Evolutionary conservation across 2,329 filamentous ascomycete species (phyloP).

Genomic region (Xylaria multiplex): DNA sequence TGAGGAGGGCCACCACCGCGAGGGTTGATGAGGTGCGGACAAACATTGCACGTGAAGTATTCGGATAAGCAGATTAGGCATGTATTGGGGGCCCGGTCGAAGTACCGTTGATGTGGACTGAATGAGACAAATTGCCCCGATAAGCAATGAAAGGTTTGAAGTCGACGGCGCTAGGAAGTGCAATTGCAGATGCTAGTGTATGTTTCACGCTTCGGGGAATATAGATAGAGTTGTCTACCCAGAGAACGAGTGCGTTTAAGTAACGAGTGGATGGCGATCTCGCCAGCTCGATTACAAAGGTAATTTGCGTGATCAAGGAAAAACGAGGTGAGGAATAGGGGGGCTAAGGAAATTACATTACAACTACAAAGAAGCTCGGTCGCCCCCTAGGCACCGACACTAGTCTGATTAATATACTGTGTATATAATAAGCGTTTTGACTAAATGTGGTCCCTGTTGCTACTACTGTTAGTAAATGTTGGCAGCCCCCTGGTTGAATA

Average conservation of each 20-base stretch:
- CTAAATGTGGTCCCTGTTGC: no score
- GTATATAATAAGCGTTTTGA: no score
- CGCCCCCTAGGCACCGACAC: no score
- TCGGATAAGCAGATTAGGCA: slow-evolving; percentile 11
- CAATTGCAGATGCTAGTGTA: background rate
- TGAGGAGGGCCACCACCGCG: slow-evolving; percentile 40
- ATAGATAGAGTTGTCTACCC: no score
- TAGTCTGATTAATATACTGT: no score
- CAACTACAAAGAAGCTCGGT: background rate
- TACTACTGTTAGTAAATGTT: no score
- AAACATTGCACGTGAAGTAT: slow-evolving; percentile 27
- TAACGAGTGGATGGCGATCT: slow-evolving; percentile 3
- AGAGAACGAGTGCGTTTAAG: slow-evolving; percentile 10
- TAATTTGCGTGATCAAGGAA: background rate
- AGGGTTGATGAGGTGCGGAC: slow-evolving; percentile 23
- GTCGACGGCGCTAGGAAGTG: background rate
- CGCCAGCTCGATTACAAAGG: background rate
- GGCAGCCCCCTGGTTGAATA: no score
- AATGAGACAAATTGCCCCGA: no score
- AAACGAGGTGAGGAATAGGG: background rate
- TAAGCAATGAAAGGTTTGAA: background rate
- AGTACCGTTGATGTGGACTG: background rate
- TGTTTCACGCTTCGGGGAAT: background rate
- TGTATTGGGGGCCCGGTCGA: background rate
- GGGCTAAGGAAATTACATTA: slow-evolving; percentile 14